Percentiles rank a stretch among this genome's conserved stretches.
Evolutionary conservation across 2,329 filamentous ascomycete genomes (phyloP).

Genomic region (Penicillium sp.): DNA sequence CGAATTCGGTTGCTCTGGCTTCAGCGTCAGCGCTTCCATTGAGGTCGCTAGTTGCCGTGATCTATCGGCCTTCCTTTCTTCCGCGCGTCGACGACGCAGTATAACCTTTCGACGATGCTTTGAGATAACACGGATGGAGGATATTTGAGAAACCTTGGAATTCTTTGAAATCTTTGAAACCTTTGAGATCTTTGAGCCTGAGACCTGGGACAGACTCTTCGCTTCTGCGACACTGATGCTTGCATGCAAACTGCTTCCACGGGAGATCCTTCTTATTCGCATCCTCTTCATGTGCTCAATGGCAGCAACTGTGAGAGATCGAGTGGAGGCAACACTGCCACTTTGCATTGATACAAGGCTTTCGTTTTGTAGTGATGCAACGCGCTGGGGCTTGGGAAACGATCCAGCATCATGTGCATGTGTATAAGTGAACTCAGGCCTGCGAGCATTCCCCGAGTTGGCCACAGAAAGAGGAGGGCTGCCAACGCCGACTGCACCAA

Average conservation of each 20-base stretch:
- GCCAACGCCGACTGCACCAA: background rate
- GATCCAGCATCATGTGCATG: background rate
- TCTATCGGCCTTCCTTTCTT: background rate
- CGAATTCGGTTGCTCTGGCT: constrained; percentile 32
- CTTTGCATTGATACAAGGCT: constrained; percentile 11
- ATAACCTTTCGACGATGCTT: constrained; percentile 2
- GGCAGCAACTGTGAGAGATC: constrained; percentile 14
- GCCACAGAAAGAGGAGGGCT: background rate
- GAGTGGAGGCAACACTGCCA: constrained; percentile 11
- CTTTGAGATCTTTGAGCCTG: constrained; percentile 1
- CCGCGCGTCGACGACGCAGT: constrained; percentile 9
- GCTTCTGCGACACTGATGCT: background rate
- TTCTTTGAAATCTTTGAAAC: background rate
- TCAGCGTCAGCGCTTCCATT: background rate
- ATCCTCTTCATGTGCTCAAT: constrained; percentile 16
- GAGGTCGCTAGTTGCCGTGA: background rate
- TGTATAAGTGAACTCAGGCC: background rate
- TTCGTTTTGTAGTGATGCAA: background rate
- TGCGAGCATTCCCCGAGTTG: background rate
- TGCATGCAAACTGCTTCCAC: background rate
- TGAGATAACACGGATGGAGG: background rate
- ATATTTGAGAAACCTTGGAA: background rate
- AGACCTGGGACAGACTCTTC: background rate
- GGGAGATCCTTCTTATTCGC: background rate
- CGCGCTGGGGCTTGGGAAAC: constrained; percentile 4